phyloP scores from a whole-genome alignment of 2,329 filamentous ascomycete genomes.

The Huntiella abstrusa region DNA sequence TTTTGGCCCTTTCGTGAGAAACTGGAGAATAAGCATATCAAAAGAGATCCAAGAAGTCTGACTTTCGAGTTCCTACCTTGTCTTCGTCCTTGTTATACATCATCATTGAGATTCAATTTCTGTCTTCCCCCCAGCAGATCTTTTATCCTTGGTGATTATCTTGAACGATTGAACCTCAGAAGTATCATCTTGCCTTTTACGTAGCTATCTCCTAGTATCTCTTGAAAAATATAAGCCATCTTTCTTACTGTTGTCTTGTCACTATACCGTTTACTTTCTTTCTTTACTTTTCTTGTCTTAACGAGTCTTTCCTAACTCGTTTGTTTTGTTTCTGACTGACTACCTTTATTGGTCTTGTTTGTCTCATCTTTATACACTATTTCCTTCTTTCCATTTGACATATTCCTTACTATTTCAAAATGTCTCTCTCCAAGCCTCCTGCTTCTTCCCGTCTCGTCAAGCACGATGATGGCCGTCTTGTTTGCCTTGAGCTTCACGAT shows the following conservation, averaged over 20 bases:
- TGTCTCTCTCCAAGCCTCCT: slow-evolving; percentile 25
- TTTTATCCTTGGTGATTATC: slow-evolving; percentile 2
- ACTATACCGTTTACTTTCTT: slow-evolving; percentile 1
- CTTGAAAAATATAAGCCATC: slow-evolving; percentile 1
- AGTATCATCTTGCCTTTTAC: slow-evolving; percentile 10
- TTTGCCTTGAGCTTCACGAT: slow-evolving; percentile 86
- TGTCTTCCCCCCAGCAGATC: too few species aligned
- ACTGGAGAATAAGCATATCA: slow-evolving; percentile 10
- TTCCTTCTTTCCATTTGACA: neutral
- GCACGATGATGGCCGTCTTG: slow-evolving; percentile 37
- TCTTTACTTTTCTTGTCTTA: neutral
- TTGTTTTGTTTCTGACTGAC: slow-evolving; percentile 12
- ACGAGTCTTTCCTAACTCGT: slow-evolving; percentile 11
- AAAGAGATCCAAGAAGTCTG: slow-evolving; percentile 10
- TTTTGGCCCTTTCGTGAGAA: slow-evolving; percentile 11
- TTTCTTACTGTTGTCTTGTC: neutral
- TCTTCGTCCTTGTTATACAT: slow-evolving; percentile 1
- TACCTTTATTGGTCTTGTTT: slow-evolving; percentile 7
- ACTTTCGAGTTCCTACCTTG: neutral
- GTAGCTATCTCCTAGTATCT: slow-evolving; percentile 8
- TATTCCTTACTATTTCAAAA: slow-evolving; percentile 12
- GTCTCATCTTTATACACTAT: neutral
- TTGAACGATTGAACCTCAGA: neutral
- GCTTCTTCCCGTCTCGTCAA: slow-evolving; percentile 41
- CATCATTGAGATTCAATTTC: neutral